Evolutionary conservation across 2,329 filamentous ascomycete species (phyloP).

Genomic region (Teratosphaeria zuluensis): DNA sequence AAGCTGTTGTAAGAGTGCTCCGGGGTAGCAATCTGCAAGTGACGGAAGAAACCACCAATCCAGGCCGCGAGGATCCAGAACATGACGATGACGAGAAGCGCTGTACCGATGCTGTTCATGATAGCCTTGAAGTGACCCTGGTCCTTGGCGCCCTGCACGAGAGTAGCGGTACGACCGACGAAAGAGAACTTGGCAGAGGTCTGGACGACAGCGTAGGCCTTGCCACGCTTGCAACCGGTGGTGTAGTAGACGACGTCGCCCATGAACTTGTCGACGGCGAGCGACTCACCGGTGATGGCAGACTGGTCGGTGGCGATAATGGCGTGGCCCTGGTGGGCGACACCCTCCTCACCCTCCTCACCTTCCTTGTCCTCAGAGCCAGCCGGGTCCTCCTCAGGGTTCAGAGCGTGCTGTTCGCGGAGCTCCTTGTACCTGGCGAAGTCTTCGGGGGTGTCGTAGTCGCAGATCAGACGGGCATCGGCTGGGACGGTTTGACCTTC

Average conservation of each 20-base stretch:
- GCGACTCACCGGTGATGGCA: conserved; percentile 71
- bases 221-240: conserved; percentile 72
- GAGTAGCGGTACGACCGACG: conserved; percentile 64
- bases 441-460: conserved; percentile 58
- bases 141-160: conserved; percentile 66
- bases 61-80: conserved; percentile 66
- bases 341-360: conserved; percentile 51
- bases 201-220: conserved; percentile 60
- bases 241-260: conserved; percentile 69
- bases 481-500: conserved; percentile 63
- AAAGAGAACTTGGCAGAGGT: conserved; percentile 63
- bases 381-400: conserved; percentile 49
- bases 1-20: conserved; percentile 52
- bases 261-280: conserved; percentile 72
- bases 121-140: conserved; percentile 73
- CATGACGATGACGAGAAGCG: conserved; percentile 65
- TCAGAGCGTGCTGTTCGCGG: conserved; percentile 41
- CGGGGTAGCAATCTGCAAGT: conserved; percentile 53
- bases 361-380: conserved; percentile 52
- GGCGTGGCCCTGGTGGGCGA: conserved; percentile 53
- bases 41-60: conserved; percentile 71
- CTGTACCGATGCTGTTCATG: conserved; percentile 72
- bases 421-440: conserved; percentile 59
- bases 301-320: conserved; percentile 68
- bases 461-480: conserved; percentile 63